Evolutionary conservation across 345 rosid species (phyloP).

Genomic region (Cardiospermum halicacabum): DNA sequence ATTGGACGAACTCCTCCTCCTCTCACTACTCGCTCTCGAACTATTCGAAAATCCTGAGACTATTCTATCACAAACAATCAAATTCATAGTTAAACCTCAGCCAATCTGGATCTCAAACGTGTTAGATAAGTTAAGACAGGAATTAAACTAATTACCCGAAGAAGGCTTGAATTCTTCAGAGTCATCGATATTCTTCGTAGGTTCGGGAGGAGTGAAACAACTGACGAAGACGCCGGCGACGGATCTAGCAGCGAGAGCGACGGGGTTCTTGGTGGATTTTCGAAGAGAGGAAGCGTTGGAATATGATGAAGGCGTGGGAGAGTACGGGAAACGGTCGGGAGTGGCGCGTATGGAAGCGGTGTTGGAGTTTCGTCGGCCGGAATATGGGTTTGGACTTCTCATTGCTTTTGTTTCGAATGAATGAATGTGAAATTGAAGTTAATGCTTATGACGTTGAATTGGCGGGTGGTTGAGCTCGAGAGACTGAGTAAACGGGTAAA

Average conservation of each 20-base stretch:
- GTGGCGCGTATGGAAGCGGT: constrained; percentile 35
- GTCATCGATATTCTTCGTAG: constrained; percentile 26
- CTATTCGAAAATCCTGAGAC: constrained; percentile 24
- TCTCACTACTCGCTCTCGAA: constrained; percentile 33
- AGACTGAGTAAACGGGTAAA: background rate
- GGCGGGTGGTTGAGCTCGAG: constrained; percentile 14
- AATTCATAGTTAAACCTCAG: background rate
- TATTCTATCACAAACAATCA: background rate
- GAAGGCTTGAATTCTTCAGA: constrained; percentile 35
- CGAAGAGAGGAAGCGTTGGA: constrained; percentile 32
- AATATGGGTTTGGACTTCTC: constrained; percentile 21
- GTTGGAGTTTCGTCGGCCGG: constrained; percentile 34
- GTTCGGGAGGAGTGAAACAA: constrained; percentile 72
- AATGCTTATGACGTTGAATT: constrained; percentile 1
- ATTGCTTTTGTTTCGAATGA: constrained; percentile 1
- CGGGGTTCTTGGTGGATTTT: constrained; percentile 32
- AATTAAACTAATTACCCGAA: constrained; percentile 39
- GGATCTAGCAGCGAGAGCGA: constrained; percentile 36
- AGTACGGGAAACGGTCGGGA: constrained; percentile 27
- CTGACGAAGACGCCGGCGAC: constrained; percentile 50
- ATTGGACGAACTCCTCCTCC: constrained; percentile 35
- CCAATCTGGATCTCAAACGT: background rate
- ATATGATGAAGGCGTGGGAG: constrained; percentile 38
- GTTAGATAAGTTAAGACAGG: background rate
- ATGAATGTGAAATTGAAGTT: no score